A percentile compares a stretch with the other conserved stretches of the same genome.
Conservation (phyloP, 306 rosid species). For the Abrus precatorius region DNA sequence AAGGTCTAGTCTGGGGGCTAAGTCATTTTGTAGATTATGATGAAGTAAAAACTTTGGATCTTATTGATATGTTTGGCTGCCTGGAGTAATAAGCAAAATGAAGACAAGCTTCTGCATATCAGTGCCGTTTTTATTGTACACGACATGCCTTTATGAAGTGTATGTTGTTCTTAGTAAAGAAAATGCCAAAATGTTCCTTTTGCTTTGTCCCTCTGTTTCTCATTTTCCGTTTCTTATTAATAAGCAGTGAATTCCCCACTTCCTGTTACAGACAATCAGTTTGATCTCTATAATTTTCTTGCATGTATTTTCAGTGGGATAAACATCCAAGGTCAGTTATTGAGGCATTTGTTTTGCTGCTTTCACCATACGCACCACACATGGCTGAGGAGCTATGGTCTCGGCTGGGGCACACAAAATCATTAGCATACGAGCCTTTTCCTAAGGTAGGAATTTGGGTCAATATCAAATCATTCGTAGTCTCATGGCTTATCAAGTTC, state of each 20-base stretch:
- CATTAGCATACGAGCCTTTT: slow-evolving; percentile 80
- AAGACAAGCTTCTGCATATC: slow-evolving; percentile 1
- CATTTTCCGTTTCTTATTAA: not conserved
- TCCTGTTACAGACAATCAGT: not conserved
- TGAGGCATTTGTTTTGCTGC: slow-evolving; percentile 87
- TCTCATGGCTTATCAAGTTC: slow-evolving; percentile 36
- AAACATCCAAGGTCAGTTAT: slow-evolving; percentile 75
- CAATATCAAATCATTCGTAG: slow-evolving; percentile 38
- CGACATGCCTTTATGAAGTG: not conserved
- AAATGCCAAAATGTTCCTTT: slow-evolving; percentile 31
- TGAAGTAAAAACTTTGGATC: not conserved
- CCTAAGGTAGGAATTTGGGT: slow-evolving; percentile 69
- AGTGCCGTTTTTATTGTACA: not conserved
- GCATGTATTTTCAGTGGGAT: slow-evolving; percentile 80
- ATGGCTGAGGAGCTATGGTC: slow-evolving; percentile 97
- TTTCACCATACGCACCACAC: slow-evolving; percentile 96
- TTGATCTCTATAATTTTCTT: slow-evolving; percentile 23
- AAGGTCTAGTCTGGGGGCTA: not conserved
- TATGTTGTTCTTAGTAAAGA: not conserved
- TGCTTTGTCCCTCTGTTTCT: not conserved
- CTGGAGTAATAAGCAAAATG: slow-evolving; percentile 25
- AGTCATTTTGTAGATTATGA: slow-evolving; percentile 4
- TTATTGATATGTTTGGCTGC: slow-evolving; percentile 25
- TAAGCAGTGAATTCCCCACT: slow-evolving; percentile 18
- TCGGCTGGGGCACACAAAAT: slow-evolving; percentile 85